Base-by-base conservation (phyloP, 2,329 filamentous ascomycete species). In the Hypoxylon sp. region DNA sequence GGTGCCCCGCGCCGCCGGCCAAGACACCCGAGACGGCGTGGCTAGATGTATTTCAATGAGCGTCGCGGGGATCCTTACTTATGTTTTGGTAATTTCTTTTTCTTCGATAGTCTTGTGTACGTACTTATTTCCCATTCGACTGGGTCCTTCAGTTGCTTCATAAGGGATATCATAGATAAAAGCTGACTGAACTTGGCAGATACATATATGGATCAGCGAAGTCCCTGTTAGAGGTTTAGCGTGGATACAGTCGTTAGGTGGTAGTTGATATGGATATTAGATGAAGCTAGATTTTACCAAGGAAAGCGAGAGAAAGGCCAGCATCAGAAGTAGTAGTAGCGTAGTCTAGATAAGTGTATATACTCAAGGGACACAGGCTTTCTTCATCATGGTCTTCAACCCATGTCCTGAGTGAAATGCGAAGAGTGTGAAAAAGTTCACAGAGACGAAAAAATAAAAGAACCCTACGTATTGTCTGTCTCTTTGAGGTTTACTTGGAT, bases 371-470 rank as follows among this genome's bases (percentile, higher is more conserved):
- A 52, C 51, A 28, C 25, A 13, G 10, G 28, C 25, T 19, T 3
- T 21, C 7, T 32, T 56, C 28, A 17, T 32, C 32, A 1, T 7
- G 17, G 11, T 30, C 17, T 45, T 21, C 1, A 19, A 2, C 5
- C 17, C n/a, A 25, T 30, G 14, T 10, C 9, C 19, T 9, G 11
- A 6, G 23, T 1, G 5, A 19, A 55, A 21, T 43, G 38, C 13
- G 19, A 57, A 53, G 34, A 45, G 48, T 11, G 19, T 30, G 48
- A 52, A 52, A 45, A 30, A 11, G 53, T 14, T 5, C 10, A 10
- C 19, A 48, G 61, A 61, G 41, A 36, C 4, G 25, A 25, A 25
- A 25, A 6, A 25, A 6, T 25, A 6, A 25, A 25, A 25, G 4
- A 25, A 4, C 3, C 25, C 28, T 30, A 30, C 9, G 6, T 30